Evolutionary conservation across 345 rosid genomes (phyloP), one percentile per base, ranked within the genome.

Genomic region (Cardiospermum halicacabum): DNA sequence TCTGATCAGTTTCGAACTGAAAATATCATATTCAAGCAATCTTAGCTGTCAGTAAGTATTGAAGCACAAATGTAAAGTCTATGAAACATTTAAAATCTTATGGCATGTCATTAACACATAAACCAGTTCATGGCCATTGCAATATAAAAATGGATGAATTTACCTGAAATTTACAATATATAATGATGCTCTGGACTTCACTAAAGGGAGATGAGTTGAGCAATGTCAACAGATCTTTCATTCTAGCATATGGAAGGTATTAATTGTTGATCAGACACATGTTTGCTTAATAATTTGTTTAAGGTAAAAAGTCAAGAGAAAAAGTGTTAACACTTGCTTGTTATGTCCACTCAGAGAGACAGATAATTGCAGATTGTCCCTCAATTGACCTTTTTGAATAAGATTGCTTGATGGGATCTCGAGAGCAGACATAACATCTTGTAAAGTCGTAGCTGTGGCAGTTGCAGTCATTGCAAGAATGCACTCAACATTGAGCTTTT

Each of bases 381-480:
- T 85, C 58, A 87, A 58, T 63, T 76, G 81, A 54, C 84, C 68
- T 73, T 78, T 87, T 28, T 82, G 91, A 75, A 91, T 80, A 59
- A 94, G 89, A 81, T 88, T 91, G 42, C 86, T 60, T 16, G 85
- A 68, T 50, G 95, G 91, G 77, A 94, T 94, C 74, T 91, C 96
- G 47, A 94, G 68, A 49, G 89, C 88, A 72, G 96, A 83, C 99
- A 94, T 88, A 62, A 91, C 82, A 76, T 86, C 81, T 30, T 77
- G 69, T 77, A 94, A 80, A 64, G 96, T 81, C 59, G 82, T 80
- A 58, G 77, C 53, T 26, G 96, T 94, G 64, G 88, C 97, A 15
- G 99, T 91, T 67, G 99, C 99, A 67, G 97, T 94, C 99, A 91
- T 94, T 60, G 96, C 97, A 55, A 94, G 92, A 81, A 91, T 77